Evolutionary conservation across 352 stramenopile species (phyloP), one percentile per base, ranked within the genome.

Genomic region (Globisporangium takayamanum): DNA sequence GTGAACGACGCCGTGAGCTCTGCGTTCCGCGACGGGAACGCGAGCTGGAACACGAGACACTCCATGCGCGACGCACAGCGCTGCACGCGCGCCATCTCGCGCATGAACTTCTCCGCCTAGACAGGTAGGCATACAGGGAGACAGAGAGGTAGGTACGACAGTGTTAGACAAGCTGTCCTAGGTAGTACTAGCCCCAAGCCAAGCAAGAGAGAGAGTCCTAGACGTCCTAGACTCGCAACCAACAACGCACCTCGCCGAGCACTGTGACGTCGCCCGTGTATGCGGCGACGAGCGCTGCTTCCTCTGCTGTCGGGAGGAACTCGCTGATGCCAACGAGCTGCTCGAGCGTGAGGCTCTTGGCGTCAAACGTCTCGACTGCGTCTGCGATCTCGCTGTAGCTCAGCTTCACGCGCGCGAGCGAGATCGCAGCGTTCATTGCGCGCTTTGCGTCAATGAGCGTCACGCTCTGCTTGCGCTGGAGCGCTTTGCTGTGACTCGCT

Each of bases 361-460:
- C 60, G 47, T 94, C 68, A 55, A 96, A 91, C 11, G 74, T 77
- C 25, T 63, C 53, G 33, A 97, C 78, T 5, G 79, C 83, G 18
- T 86, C 65, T 61, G 87, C 73, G 41, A 98, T 89, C 49, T 94
- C 87, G 0, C 74, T 69, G 70, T 98, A 97, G 22, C 88, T 89
- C 45, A 98, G 73, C 69, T 98, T 98, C 33, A 99, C 78, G 55
- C 96, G 71, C 6, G 94, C 91, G 4, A 99, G 73, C 33, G 96
- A 97, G 59, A 99, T 99, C 1, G 91, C 96, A 36, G 92, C 94
- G 70, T 99, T 99, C 94, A 98, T 99, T 12, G 90, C 96, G 37
- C 94, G 87, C 66, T 99, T 99, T 12, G 82, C 87, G 70, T 99
- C 93, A 64, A 98, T 94, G 57, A 99, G 60, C 70, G 80, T 76